A percentile compares a stretch with the other conserved stretches of the same genome.
These are phyloP conservation scores for Trypanosoma melophagium DNA, from an alignment of 208 protist species.

Conservation along the genomic window DNA sequence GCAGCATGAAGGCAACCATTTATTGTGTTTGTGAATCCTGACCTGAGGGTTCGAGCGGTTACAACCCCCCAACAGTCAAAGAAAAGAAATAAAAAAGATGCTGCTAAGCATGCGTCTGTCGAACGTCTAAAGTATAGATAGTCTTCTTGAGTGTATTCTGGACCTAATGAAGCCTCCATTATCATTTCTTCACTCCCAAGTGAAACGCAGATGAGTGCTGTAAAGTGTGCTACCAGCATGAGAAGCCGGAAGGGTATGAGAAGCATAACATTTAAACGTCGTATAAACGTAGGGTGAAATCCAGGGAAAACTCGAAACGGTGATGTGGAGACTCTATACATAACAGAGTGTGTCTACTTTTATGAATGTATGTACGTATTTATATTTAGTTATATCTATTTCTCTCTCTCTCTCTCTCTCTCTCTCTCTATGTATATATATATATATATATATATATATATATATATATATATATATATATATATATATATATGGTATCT, in stretches of 20 bases:
- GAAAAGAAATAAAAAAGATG: slow-evolving; percentile 50
- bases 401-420: too few relatives aligned
- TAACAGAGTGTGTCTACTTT: slow-evolving; percentile 12
- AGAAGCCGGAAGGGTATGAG: slow-evolving; percentile 59
- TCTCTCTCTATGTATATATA: too few relatives aligned
- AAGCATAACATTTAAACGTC: slow-evolving; percentile 44
- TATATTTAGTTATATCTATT: not conserved
- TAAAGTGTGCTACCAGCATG: slow-evolving; percentile 55
- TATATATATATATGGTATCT: too few relatives aligned
- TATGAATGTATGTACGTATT: not conserved
- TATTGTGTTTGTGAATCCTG: slow-evolving; percentile 52
- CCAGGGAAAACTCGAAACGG: slow-evolving; percentile 5
- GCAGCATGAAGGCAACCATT: slow-evolving; percentile 49
- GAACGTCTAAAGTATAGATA: slow-evolving; percentile 42
- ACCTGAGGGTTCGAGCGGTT: slow-evolving; percentile 65
- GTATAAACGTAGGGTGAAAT: slow-evolving; percentile 24
- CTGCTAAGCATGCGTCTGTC: slow-evolving; percentile 45
- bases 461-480: not conserved
- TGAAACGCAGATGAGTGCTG: slow-evolving; percentile 50
- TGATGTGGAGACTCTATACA: slow-evolving; percentile 18
- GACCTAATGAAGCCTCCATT: slow-evolving; percentile 29
- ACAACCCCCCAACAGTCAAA: slow-evolving; percentile 54
- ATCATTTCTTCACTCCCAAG: slow-evolving; percentile 61
- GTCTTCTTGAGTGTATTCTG: slow-evolving; percentile 34
- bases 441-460: not conserved